phyloP scores from a whole-genome alignment of 2,329 filamentous ascomycete species.

The Calonectria pauciramosa region DNA sequence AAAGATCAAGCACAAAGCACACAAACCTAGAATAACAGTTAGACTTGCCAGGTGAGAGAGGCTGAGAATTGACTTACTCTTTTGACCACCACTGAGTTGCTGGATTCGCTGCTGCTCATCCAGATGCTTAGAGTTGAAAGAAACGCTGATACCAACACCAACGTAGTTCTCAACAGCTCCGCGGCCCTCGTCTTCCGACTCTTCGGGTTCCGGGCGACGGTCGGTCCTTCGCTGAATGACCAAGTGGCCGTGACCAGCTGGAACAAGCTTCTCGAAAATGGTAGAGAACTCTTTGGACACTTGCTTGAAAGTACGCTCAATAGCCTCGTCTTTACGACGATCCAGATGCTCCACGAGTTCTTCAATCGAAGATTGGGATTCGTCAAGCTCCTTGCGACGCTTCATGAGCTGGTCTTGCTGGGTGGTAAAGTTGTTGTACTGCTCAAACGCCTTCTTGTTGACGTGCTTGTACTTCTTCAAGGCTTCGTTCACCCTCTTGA shows the following conservation, averaged over 20 bases:
- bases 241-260: constrained; percentile 89
- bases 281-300: constrained; percentile 93
- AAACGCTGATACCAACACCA: constrained; percentile 96
- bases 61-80: constrained; percentile 75
- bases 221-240: constrained; percentile 95
- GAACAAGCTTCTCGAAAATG: constrained; percentile 95
- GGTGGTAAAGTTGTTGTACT: constrained; percentile 96
- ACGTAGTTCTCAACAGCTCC: constrained; percentile 93
- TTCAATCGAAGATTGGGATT: constrained; percentile 88
- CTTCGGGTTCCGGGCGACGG: constrained; percentile 69
- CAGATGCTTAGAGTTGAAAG: constrained; percentile 95
- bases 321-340: constrained; percentile 96
- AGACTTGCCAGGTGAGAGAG: neutral
- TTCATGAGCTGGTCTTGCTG: constrained; percentile 90
- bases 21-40: constrained; percentile 73
- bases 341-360: constrained; percentile 94
- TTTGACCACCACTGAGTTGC: constrained; percentile 96
- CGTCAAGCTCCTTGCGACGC: constrained; percentile 88
- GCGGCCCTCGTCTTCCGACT: constrained; percentile 78
- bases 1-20: constrained; percentile 97
- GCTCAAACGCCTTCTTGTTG: constrained; percentile 99
- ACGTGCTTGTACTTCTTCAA: constrained; percentile 98
- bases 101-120: constrained; percentile 99
- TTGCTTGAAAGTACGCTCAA: constrained; percentile 98
- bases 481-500: constrained; percentile 92